Base-by-base conservation (phyloP, 2,329 filamentous ascomycete genomes). In the Colletotrichum shisoi region DNA sequence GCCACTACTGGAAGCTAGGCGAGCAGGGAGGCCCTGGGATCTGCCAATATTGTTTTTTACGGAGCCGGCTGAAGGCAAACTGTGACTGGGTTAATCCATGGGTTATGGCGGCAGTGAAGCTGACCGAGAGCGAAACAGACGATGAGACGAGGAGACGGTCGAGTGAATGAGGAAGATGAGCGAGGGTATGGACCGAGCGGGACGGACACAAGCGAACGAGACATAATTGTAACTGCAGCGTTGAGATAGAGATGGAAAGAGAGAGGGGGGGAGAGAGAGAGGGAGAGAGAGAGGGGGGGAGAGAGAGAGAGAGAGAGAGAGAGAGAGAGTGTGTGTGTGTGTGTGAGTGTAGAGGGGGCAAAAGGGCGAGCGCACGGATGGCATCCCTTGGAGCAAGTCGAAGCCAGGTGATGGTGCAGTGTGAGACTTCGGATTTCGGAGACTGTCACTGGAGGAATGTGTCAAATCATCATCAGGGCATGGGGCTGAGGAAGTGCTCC, bases 21-120 rank as follows among this genome's bases (percentile, higher is more conserved):
- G 39, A 62, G 31, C 51, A 11, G 19, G 59, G 59, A 24, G n/a
- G 42, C 40, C 57, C 46, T 61, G 39, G 46, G n/a, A 21, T 34
- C 27, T 44, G 39, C 19, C 46, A 12, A n/a, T n/a, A n/a, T n/a
- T n/a, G n/a, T 11, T 60, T 49, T 27, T 34, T 21, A n/a, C 27
- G 54, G 42, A 21, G 27, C 40, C 27, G n/a, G 54, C 42, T 21
- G 19, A 24, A 46, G 42, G 11, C 9, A 57, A 27, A n/a, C 44
- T 49, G 44, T 8, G 40, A 54, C 60, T 21, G 44, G 39, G 15
- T 34, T 21, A 17, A 46, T 21, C 27, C 49, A 31, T 31, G 27
- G 24, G 24, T 4, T 27, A 54, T 45, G 27, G 49, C 48, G 31
- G 39, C 12, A 56, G 31, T 17, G 27, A 58, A 17, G 56, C 56